Base-by-base conservation (phyloP, 2,329 filamentous ascomycete genomes). In the Domatiomyces globalis region DNA sequence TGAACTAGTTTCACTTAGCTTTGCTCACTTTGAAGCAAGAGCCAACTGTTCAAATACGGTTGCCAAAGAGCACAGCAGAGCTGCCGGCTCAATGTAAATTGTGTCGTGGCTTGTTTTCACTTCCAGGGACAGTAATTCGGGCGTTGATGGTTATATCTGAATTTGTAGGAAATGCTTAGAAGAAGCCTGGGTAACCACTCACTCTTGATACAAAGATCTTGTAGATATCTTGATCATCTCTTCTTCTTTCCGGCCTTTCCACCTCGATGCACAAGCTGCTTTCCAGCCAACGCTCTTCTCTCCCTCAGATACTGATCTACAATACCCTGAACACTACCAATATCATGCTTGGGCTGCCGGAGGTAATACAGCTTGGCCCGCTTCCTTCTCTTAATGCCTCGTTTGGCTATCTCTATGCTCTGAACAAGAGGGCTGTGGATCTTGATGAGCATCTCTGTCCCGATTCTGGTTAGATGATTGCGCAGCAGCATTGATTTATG, bases 401-500 rank as follows among this genome's bases (percentile, higher is more conserved):
- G 76, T 79, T 94, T 87, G 68, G 96, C 85, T 61, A 98, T 84
- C 71, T 98, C 90, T 63, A 98, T 87, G 57, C 86, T 87, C 65
- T 85, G 81, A 29, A 96, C 84, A 64, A 86, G 84, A 54, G 90
- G 90, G 64, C 81, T 86, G 74, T 92, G 96, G 53, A 96, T 76
- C 75, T 98, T 98, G 70, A 85, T 88, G 83, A 87, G 95, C 87
- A 95, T 92, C 77, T 98, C 92, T 54, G 95, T 87, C 54, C 87
- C 86, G 5, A 94, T 80, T 61, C 85, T 80, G 59, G 87, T 89
- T 61, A 98, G 72, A 65, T 94, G 82, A 62, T 90, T 90, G 51
- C 92, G 79, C 54, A 98, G 75, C 54, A 95, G 72, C 51, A 98
- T 83, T 4, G 85, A 85, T 2, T 87, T 94, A 71, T 96, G 90